A percentile compares a stretch with the other conserved stretches of the same genome.
These are phyloP conservation scores for Fusarium aywerte DNA, from an alignment of 2,329 filamentous ascomycete species.

Conservation along the genomic window DNA sequence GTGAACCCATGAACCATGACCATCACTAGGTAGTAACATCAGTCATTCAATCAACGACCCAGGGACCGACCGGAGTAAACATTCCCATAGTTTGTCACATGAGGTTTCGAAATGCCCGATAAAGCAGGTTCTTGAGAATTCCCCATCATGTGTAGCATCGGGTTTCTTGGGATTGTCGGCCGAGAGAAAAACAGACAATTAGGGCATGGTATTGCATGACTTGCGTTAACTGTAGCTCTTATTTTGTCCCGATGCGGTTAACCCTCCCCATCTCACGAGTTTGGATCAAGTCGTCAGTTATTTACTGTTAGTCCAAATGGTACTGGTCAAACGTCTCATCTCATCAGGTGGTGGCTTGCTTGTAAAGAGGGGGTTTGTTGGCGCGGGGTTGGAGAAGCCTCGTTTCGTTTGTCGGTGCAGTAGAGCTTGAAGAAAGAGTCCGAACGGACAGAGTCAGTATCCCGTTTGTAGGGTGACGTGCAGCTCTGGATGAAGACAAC, in stretches of 20 bases:
- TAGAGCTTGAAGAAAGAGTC: too few relatives aligned
- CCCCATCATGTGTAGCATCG: conserved; percentile 33
- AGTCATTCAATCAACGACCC: not conserved
- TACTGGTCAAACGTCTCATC: conserved; percentile 1
- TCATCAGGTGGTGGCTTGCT: conserved; percentile 1
- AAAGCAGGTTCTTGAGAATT: conserved; percentile 25
- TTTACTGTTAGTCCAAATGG: not conserved
- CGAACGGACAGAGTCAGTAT: not conserved
- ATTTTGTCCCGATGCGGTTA: conserved; percentile 8
- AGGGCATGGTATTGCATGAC: conserved; percentile 2
- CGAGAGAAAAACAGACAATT: conserved; percentile 17
- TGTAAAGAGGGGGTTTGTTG: conserved; percentile 8
- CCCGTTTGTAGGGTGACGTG: conserved; percentile 28
- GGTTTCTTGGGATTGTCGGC: conserved; percentile 29
- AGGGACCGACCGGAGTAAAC: conserved; percentile 27
- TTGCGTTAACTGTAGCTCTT: not conserved
- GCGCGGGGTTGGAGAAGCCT: conserved; percentile 20
- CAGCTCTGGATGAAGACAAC: conserved; percentile 31
- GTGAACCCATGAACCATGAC: not conserved
- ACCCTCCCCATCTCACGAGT: not conserved
- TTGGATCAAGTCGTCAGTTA: not conserved
- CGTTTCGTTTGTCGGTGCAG: not conserved
- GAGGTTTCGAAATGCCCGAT: conserved; percentile 31
- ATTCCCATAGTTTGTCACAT: conserved; percentile 33
- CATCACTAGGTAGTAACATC: not conserved